phyloP scores from a whole-genome alignment of 257 asterid species.

The Rehmannia glutinosa region DNA sequence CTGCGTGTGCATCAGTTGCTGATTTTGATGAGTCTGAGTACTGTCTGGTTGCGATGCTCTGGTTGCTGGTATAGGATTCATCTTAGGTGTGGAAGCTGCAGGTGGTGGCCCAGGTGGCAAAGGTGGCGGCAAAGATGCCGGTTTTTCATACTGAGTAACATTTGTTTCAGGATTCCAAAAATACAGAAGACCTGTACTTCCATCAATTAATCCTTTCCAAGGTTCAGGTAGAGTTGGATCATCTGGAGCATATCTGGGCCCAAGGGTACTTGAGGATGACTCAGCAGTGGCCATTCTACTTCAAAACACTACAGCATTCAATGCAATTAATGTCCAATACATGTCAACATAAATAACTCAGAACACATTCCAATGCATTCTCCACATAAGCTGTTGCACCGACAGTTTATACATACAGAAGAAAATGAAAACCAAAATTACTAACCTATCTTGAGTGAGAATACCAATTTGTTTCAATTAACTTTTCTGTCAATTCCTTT shows the following conservation, averaged over 20 bases:
- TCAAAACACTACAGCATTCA: conserved; percentile 23
- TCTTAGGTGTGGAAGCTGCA: conserved; percentile 45
- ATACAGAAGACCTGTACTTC: conserved; percentile 60
- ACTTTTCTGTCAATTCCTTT: background rate
- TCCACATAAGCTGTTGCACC: background rate
- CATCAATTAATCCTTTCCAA: conserved; percentile 92
- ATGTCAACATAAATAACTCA: background rate
- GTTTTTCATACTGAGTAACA: conserved; percentile 84
- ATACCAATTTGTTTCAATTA: background rate
- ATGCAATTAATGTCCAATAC: background rate
- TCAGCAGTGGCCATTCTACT: conserved; percentile 63
- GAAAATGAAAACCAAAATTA: background rate
- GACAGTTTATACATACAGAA: background rate
- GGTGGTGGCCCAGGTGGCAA: conserved; percentile 71
- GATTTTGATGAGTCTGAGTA: conserved; percentile 41
- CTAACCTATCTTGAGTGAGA: background rate
- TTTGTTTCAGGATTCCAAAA: conserved; percentile 95
- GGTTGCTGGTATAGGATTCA: conserved; percentile 65
- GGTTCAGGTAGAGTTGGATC: conserved; percentile 93
- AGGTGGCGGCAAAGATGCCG: conserved; percentile 59
- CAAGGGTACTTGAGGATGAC: conserved; percentile 48
- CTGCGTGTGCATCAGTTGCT: conserved; percentile 30
- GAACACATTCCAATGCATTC: background rate
- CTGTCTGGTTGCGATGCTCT: conserved; percentile 45
- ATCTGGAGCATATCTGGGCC: conserved; percentile 90